A percentile compares a stretch with the other conserved stretches of the same genome.
Evolutionary conservation across 164 flowering plant species (phyloP).

Genomic region (Vitis amurensis): DNA sequence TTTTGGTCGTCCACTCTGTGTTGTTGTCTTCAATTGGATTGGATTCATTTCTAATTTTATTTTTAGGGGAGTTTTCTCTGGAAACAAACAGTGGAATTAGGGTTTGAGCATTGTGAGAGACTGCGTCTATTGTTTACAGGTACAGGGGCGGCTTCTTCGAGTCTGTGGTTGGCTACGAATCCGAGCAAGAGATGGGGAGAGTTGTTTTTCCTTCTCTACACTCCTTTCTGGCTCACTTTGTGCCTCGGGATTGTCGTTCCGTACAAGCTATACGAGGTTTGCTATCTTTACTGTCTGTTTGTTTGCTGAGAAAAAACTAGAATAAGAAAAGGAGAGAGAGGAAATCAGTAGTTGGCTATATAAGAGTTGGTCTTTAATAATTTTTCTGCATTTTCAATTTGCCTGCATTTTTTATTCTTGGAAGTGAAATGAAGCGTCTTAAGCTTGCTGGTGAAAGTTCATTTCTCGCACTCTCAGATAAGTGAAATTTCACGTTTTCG

Average conservation of each 20-base stretch:
- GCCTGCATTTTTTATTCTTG: too few relatives aligned
- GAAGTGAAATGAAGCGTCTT: too few relatives aligned
- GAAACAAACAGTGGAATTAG: not conserved
- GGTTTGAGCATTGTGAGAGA: not conserved
- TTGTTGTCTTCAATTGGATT: too few relatives aligned
- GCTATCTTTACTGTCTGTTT: not conserved
- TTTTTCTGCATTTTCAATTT: too few relatives aligned
- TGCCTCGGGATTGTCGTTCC: conserved; percentile 91
- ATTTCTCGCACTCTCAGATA: too few relatives aligned
- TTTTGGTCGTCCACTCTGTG: too few relatives aligned
- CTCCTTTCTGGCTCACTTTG: conserved; percentile 97
- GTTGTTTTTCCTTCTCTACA: conserved; percentile 76
- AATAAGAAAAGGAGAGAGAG: not conserved
- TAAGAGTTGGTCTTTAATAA: too few relatives aligned
- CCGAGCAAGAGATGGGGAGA: conserved; percentile 99
- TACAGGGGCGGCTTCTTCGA: conserved; percentile 17
- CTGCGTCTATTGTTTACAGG: not conserved
- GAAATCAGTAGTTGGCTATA: too few relatives aligned
- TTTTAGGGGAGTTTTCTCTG: not conserved
- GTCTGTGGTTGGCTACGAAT: conserved; percentile 75
- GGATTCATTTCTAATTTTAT: not conserved
- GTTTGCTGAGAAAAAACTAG: not conserved
- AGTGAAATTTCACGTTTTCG: too few relatives aligned
- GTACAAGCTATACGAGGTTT: conserved; percentile 84
- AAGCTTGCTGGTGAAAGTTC: too few relatives aligned